A percentile compares a stretch with the other conserved stretches of the same genome.
These are phyloP conservation scores for Debaryomycetaceae sp. DNA, from an alignment of 1,139 yeast species.

Conservation along the genomic window DNA sequence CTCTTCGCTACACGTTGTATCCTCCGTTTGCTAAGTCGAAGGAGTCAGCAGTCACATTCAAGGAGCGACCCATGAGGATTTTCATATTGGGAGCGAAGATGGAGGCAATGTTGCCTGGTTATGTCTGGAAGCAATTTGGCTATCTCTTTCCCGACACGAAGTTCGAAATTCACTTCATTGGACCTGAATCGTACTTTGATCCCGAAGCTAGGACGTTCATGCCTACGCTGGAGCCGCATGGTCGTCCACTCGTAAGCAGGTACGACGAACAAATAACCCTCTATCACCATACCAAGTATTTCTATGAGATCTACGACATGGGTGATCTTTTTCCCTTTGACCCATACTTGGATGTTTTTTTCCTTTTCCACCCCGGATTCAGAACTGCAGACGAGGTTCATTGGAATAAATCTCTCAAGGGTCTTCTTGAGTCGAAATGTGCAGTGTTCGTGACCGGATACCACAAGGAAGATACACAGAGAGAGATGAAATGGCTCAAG, in stretches of 20 bases:
- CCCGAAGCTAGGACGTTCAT: slow-evolving; percentile 39
- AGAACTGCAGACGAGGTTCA: slow-evolving; percentile 78
- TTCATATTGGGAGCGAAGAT: slow-evolving; percentile 90
- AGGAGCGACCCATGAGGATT: slow-evolving; percentile 85
- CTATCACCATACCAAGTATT: slow-evolving; percentile 83
- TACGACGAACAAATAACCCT: slow-evolving; percentile 73
- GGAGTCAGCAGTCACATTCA: slow-evolving; percentile 42
- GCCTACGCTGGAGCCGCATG: slow-evolving; percentile 37
- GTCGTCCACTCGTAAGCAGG: slow-evolving; percentile 66
- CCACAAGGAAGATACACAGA: slow-evolving; percentile 65
- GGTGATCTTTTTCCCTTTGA: slow-evolving; percentile 97
- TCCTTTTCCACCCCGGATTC: slow-evolving; percentile 93
- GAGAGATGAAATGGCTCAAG: slow-evolving; percentile 72
- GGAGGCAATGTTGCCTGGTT: slow-evolving; percentile 91
- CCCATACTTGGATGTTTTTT: slow-evolving; percentile 90
- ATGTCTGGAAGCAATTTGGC: slow-evolving; percentile 92
- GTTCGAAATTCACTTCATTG: slow-evolving; percentile 86
- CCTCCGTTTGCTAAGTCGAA: slow-evolving; percentile 61
- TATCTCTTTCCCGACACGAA: slow-evolving; percentile 78
- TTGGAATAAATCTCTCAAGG: slow-evolving; percentile 83
- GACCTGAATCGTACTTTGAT: slow-evolving; percentile 87
- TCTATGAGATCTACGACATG: slow-evolving; percentile 84
- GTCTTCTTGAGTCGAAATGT: slow-evolving; percentile 87
- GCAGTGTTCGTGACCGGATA: slow-evolving; percentile 88
- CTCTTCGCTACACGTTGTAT: slow-evolving; percentile 82